Evolutionary conservation across 2,329 filamentous ascomycete species (phyloP).

Genomic region (Colletotrichum chrysophilum): DNA sequence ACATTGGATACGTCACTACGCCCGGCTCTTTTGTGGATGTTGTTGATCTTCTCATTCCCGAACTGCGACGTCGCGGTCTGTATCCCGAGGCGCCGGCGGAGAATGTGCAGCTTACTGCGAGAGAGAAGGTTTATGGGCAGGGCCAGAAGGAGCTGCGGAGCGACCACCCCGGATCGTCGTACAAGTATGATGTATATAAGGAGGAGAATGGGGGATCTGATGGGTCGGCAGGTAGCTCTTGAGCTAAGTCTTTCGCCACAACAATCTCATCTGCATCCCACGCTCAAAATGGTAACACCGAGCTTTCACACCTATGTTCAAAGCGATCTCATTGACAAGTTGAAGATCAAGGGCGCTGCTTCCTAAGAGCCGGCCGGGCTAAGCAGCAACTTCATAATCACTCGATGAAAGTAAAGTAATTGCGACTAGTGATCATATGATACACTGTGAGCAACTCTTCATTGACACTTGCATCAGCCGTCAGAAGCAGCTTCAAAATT

Average conservation of each 20-base stretch:
- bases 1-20: conserved; percentile 46
- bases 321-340: too few relatives aligned
- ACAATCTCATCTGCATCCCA: neutral
- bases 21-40: conserved; percentile 41
- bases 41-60: conserved; percentile 34
- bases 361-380: too few relatives aligned
- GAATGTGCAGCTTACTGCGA: conserved; percentile 49
- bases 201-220: conserved; percentile 44
- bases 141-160: conserved; percentile 60
- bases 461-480: neutral
- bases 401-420: too few relatives aligned
- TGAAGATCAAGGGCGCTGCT: too few relatives aligned
- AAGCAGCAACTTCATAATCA: too few relatives aligned
- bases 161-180: conserved; percentile 64
- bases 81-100: conserved; percentile 32
- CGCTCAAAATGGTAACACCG: neutral
- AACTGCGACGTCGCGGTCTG: conserved; percentile 30
- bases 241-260: neutral
- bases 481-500: neutral
- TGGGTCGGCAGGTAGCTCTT: neutral
- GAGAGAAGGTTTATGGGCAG: conserved; percentile 67
- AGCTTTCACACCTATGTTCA: too few relatives aligned
- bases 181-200: conserved; percentile 67
- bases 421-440: too few relatives aligned
- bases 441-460: too few relatives aligned